These are phyloP conservation scores for Chenopodium quinoa DNA, from an alignment of 148 eudicot genomes.

Conservation along the genomic window DNA sequence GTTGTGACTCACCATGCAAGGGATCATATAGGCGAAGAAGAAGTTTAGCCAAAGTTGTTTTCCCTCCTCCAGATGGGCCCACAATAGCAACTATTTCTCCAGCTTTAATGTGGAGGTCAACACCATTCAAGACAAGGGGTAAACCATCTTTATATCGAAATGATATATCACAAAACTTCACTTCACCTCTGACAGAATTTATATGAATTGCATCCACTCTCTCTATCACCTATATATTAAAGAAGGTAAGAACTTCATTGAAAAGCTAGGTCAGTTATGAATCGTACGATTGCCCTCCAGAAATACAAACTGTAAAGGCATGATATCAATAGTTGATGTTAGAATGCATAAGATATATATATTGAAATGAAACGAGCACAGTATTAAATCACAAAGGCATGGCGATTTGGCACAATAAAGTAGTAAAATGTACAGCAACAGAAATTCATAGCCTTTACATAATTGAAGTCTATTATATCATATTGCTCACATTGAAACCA, in stretches of 20 bases:
- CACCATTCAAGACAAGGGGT: slow-evolving; percentile 61
- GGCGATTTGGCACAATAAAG: background rate
- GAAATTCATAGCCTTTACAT: background rate
- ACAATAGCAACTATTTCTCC: slow-evolving; percentile 94
- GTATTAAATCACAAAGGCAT: background rate
- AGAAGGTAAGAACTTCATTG: background rate
- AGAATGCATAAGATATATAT: background rate
- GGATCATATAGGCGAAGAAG: slow-evolving; percentile 98
- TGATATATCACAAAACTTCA: slow-evolving; percentile 57
- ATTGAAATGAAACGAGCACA: background rate
- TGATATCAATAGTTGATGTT: background rate
- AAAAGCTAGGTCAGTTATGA: slow-evolving; percentile 17
- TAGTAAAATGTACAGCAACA: background rate
- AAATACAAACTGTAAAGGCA: background rate
- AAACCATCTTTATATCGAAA: slow-evolving; percentile 61
- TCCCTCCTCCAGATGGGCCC: slow-evolving; percentile 99
- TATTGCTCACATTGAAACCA: background rate
- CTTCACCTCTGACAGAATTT: slow-evolving; percentile 63
- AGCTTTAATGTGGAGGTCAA: slow-evolving; percentile 73
- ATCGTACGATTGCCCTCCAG: background rate
- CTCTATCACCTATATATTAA: slow-evolving; percentile 53
- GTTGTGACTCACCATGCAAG: slow-evolving; percentile 50
- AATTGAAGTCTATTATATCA: background rate
- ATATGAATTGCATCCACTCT: slow-evolving; percentile 63
- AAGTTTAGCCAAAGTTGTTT: slow-evolving; percentile 81